phyloP scores from a whole-genome alignment of 768 basidiomycete species.

The Podaxis sp. region DNA sequence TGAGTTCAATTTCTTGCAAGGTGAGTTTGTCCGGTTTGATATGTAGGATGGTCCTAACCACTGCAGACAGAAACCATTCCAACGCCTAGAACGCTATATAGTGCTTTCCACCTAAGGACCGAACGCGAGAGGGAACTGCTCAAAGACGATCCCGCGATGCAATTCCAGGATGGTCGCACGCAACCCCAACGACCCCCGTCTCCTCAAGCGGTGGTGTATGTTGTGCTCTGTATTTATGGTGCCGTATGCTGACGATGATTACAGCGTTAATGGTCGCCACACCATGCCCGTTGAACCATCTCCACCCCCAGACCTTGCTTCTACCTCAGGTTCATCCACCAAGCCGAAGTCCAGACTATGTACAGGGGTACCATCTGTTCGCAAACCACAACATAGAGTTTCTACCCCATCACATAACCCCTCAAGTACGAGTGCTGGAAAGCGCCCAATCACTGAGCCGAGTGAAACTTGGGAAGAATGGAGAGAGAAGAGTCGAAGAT shows the following conservation, averaged over 20 bases:
- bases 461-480: slow-evolving; percentile 15
- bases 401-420: background rate
- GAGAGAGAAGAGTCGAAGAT: slow-evolving; percentile 19
- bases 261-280: background rate
- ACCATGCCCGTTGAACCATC: background rate
- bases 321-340: background rate
- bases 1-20: slow-evolving; percentile 73
- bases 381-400: background rate
- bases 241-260: background rate
- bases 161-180: slow-evolving; percentile 6
- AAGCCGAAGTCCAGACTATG: background rate
- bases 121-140: slow-evolving; percentile 35
- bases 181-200: background rate
- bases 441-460: slow-evolving; percentile 1
- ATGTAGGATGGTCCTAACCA: background rate
- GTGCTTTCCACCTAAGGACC: slow-evolving; percentile 51
- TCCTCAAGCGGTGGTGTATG: background rate
- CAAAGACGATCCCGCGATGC: slow-evolving; percentile 58
- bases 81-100: slow-evolving; percentile 52
- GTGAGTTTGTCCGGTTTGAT: slow-evolving; percentile 30
- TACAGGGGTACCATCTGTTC: background rate
- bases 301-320: background rate
- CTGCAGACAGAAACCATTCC: slow-evolving; percentile 62
- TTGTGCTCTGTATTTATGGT: background rate
- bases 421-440: background rate